Evolutionary conservation across 164 flowering plant genomes (phyloP).

Genomic region (Umbilicus rupestris): DNA sequence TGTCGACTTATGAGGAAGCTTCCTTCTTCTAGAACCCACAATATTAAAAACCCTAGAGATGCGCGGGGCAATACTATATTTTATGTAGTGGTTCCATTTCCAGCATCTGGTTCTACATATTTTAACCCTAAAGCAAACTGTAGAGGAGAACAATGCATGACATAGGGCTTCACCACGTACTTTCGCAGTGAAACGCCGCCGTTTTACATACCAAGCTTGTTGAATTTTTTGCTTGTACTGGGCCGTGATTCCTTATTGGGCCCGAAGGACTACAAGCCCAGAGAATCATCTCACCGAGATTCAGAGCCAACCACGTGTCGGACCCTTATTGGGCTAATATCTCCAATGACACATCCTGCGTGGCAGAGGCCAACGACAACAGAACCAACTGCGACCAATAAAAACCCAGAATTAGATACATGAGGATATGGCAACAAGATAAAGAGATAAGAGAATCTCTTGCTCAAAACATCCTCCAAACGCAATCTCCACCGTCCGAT

Average conservation of each 20-base stretch:
- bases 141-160: neutral
- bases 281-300: neutral
- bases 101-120: neutral
- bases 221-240: too few relatives aligned
- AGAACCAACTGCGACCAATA: conserved; percentile 5
- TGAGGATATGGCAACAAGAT: conserved; percentile 8
- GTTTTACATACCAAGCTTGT: too few relatives aligned
- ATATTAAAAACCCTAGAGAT: neutral
- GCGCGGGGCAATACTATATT: neutral
- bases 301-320: neutral
- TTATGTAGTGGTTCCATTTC: neutral
- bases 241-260: neutral
- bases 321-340: neutral
- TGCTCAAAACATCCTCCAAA: neutral
- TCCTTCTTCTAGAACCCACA: neutral
- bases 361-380: neutral
- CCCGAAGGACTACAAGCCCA: neutral
- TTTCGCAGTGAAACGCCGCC: too few relatives aligned
- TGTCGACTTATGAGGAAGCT: neutral
- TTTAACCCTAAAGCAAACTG: neutral
- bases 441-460: conserved; percentile 1
- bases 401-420: conserved; percentile 4
- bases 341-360: neutral
- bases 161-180: too few relatives aligned
- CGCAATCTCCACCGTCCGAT: neutral